Base-by-base conservation (phyloP, 2,329 filamentous ascomycete genomes). In the Colletotrichum sp. region DNA sequence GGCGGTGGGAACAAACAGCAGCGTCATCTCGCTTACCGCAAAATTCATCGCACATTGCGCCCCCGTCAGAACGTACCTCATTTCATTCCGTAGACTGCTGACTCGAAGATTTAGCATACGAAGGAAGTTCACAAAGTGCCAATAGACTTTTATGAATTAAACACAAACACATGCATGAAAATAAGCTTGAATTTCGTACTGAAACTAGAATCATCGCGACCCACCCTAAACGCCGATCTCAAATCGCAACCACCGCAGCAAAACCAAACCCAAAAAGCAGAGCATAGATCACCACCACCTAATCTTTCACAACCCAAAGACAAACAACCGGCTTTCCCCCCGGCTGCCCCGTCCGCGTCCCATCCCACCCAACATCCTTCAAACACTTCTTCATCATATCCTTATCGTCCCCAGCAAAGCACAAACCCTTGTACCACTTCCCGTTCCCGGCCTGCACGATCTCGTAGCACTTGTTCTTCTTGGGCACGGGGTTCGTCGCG, bases 331-430 rank as follows among this genome's bases (percentile, higher is more conserved):
- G 89, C 82, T 89, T 90, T 78, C 87, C 85, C 1, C 87, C 86
- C 0, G 83, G 80, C 18, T 86, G 81, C 0, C 90, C 91, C 2
- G 86, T 89, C 10, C 91, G 81, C 3, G 84, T 85, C 21, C 82
- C 81, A 49, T 92, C 89, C 92, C 93, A 94, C 0, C 92, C 92
- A 12, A 93, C 79, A 1, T 92, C 88, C 75, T 83, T 86, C 75
- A 94, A 83, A 1, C 86, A 87, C 85, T 88, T 87, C 77, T 84
- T 85, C 78, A 91, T 83, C 36, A 86, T 82, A 12, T 86, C 87
- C 49, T 86, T 84, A 44, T 92, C 85, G 15, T 88, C 89, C 2
- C 91, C 90, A 3, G 80, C 79, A 49, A 92, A 87, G 9, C 85
- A 86, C 60, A 90, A 80, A 0, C 91, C 92, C 77, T 88, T 89